Percentiles rank a stretch among this genome's conserved stretches.
These are phyloP conservation scores for Boletus eberwhitei DNA, from an alignment of 768 basidiomycete species.

Conservation along the genomic window DNA sequence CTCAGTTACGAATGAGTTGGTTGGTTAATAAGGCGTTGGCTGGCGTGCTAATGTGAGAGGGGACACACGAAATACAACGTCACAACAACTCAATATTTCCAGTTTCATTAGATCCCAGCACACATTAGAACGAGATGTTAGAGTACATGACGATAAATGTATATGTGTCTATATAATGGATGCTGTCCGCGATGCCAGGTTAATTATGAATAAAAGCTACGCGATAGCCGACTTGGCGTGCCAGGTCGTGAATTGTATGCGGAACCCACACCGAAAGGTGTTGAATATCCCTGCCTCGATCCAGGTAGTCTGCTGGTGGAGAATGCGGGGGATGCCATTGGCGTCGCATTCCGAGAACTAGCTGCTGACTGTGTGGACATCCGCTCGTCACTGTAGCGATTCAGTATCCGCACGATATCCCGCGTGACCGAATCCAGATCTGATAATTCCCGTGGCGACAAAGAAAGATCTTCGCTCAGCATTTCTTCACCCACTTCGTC, in stretches of 20 bases:
- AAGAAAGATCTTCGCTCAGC: slow-evolving; percentile 41
- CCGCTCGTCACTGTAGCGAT: slow-evolving; percentile 68
- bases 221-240: slow-evolving; percentile 57
- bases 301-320: slow-evolving; percentile 38
- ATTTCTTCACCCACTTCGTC: slow-evolving; percentile 59
- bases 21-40: no score
- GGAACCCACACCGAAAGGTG: slow-evolving; percentile 46
- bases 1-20: not conserved
- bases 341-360: slow-evolving; percentile 67
- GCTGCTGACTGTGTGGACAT: slow-evolving; percentile 51
- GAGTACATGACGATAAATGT: slow-evolving; percentile 15
- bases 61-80: not conserved
- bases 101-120: slow-evolving; percentile 4
- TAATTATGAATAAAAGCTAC: slow-evolving; percentile 34
- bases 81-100: not conserved
- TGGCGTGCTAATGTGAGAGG: slow-evolving; percentile 4
- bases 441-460: slow-evolving; percentile 66
- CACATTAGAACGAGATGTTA: slow-evolving; percentile 16
- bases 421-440: slow-evolving; percentile 74
- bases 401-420: slow-evolving; percentile 70
- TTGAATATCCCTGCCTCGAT: slow-evolving; percentile 58
- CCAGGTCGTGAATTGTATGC: slow-evolving; percentile 55
- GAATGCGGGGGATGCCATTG: slow-evolving; percentile 50
- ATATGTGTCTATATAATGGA: slow-evolving; percentile 9
- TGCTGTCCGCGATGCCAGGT: slow-evolving; percentile 2